phyloP scores from a whole-genome alignment of 179 eudicot species.

The Dionaea muscipula region DNA sequence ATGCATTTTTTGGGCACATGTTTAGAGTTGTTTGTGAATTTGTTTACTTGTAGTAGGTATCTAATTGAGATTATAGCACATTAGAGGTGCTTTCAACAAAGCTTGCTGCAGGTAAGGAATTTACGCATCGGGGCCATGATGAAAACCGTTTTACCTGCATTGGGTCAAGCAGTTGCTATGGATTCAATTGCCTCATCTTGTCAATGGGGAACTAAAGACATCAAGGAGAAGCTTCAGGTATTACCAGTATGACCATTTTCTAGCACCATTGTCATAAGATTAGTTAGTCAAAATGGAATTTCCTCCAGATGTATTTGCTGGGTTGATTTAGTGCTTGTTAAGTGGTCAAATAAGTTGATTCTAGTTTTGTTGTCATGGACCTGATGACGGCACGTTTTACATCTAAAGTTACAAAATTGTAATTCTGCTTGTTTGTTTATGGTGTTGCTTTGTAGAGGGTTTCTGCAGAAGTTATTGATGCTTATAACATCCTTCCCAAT shows the following conservation, averaged over 20 bases:
- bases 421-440: constrained; percentile 10
- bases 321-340: too few species aligned
- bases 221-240: constrained; percentile 76
- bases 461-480: constrained; percentile 63
- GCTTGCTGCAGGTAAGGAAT: constrained; percentile 58
- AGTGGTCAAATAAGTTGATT: too few species aligned
- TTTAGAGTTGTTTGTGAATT: too few species aligned
- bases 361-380: too few species aligned
- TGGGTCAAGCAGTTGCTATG: constrained; percentile 93
- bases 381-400: too few species aligned
- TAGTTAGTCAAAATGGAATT: background rate
- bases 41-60: too few species aligned
- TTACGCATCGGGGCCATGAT: constrained; percentile 97
- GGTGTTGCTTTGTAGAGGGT: constrained; percentile 37
- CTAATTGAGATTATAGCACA: background rate
- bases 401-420: too few species aligned
- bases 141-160: constrained; percentile 85
- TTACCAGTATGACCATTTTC: background rate
- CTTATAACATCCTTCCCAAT: constrained; percentile 73
- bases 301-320: background rate
- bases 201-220: constrained; percentile 22
- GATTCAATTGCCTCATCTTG: constrained; percentile 23
- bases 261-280: background rate
- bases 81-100: background rate
- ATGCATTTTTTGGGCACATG: too few species aligned